phyloP scores from a whole-genome alignment of 75 land plant genomes.

The Adiantum capillusveneris region DNA sequence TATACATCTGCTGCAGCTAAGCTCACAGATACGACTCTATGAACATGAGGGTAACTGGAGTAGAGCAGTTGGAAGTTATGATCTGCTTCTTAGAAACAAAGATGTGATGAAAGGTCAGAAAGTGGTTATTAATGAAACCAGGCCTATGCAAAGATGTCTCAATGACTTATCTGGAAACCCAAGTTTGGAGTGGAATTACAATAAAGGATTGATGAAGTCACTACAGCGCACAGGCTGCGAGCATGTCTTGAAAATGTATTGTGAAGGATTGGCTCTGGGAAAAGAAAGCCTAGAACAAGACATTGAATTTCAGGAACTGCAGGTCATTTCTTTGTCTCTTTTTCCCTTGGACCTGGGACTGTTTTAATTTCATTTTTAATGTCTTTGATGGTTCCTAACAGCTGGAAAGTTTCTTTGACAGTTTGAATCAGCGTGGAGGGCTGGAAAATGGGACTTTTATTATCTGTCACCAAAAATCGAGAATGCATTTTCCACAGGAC shows the following conservation, averaged over 20 bases:
- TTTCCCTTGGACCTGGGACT: not conserved
- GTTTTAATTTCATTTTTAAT: too few species aligned
- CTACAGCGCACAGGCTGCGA: conserved; percentile 89
- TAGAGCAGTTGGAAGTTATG: conserved; percentile 82
- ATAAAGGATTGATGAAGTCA: conserved; percentile 81
- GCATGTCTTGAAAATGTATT: conserved; percentile 69
- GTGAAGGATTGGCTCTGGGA: conserved; percentile 54
- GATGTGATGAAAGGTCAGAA: conserved; percentile 1
- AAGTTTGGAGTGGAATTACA: conserved; percentile 23
- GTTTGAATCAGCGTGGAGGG: conserved; percentile 98
- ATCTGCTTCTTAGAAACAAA: conserved; percentile 53
- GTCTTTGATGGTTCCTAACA: not conserved
- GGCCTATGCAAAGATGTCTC: not conserved
- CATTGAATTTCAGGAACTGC: conserved; percentile 71
- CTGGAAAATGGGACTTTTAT: conserved; percentile 94
- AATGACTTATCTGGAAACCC: conserved; percentile 11
- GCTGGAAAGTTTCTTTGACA: conserved; percentile 18
- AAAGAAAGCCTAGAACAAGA: conserved; percentile 53
- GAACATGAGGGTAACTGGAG: conserved; percentile 99
- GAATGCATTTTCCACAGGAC: conserved; percentile 7
- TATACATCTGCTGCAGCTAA: conserved; percentile 64
- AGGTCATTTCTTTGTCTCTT: conserved; percentile 35
- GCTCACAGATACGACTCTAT: conserved; percentile 65
- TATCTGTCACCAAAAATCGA: conserved; percentile 18
- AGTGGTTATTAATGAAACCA: not conserved